Conservation (phyloP, 768 basidiomycete species). For the Trichaptum fuscoviolaceum region DNA sequence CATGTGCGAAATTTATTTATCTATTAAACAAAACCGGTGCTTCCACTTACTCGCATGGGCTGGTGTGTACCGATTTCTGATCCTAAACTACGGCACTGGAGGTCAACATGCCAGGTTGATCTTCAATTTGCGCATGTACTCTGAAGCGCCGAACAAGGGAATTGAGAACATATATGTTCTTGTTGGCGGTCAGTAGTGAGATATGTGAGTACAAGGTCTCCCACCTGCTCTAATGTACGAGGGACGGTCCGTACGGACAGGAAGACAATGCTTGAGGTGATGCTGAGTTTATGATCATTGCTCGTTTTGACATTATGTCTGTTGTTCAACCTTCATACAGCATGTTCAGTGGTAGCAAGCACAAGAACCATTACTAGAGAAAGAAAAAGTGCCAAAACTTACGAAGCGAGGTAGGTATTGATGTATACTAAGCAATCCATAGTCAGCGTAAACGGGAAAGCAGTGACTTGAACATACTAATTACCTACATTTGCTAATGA, state of each 20-base stretch:
- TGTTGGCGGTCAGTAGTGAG: not conserved
- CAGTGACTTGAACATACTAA: no score
- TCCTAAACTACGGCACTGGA: not conserved
- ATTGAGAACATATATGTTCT: not conserved
- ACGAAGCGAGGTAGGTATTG: not conserved
- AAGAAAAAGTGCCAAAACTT: not conserved
- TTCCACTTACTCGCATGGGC: no score
- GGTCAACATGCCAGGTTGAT: no score
- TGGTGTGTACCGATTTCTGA: not conserved
- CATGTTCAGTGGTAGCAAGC: not conserved
- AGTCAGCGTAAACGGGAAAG: no score
- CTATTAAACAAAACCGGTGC: no score
- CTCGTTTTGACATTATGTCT: not conserved
- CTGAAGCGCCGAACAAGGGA: no score
- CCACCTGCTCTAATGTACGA: not conserved
- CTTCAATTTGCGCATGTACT: not conserved
- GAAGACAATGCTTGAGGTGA: not conserved
- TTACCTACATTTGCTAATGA: not conserved
- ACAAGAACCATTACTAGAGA: not conserved
- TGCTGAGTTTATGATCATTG: not conserved
- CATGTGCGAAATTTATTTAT: no score
- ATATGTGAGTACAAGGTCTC: not conserved
- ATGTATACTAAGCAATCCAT: not conserved
- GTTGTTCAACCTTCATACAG: not conserved
- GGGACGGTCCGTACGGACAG: not conserved